Evolutionary conservation across 805 yeast species (phyloP).

Genomic region (Candida andamanensis): DNA sequence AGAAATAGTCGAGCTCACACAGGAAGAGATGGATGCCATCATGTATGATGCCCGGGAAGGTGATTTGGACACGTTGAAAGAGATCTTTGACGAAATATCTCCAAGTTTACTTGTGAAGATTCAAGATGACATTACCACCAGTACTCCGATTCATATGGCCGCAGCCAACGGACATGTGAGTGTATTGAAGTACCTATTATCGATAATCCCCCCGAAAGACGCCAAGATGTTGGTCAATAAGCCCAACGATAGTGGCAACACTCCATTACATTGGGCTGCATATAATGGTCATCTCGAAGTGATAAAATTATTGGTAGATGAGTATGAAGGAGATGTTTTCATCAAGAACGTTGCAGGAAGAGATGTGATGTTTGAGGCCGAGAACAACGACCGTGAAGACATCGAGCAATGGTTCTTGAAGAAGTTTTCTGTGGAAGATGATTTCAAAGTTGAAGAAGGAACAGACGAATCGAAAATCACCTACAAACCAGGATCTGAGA

Average conservation of each 20-base stretch:
- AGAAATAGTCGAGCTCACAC: constrained; percentile 33
- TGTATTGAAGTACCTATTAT: constrained; percentile 55
- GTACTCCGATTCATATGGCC: constrained; percentile 91
- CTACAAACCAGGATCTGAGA: constrained; percentile 39
- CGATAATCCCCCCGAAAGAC: constrained; percentile 40
- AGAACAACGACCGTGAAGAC: constrained; percentile 65
- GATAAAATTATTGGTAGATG: constrained; percentile 66
- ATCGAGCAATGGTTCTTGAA: constrained; percentile 74
- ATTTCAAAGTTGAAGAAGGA: constrained; percentile 38
- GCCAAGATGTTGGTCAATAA: constrained; percentile 29
- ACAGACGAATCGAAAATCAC: constrained; percentile 40
- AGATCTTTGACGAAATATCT: constrained; percentile 56
- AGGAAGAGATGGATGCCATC: constrained; percentile 80
- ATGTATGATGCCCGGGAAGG: constrained; percentile 84
- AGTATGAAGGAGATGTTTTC: constrained; percentile 77
- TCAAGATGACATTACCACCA: constrained; percentile 57
- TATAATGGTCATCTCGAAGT: constrained; percentile 76
- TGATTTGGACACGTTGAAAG: constrained; percentile 70
- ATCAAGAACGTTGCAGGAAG: constrained; percentile 68
- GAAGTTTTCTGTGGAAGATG: constrained; percentile 64
- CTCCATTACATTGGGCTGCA: constrained; percentile 96
- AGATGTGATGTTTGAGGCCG: constrained; percentile 88
- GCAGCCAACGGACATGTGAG: constrained; percentile 89
- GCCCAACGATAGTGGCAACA: constrained; percentile 78
- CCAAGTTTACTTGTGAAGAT: constrained; percentile 40